Percentiles rank a stretch among this genome's conserved stretches.
phyloP scores from a whole-genome alignment of 2,329 filamentous ascomycete genomes.

The Aspergillus sp. region DNA sequence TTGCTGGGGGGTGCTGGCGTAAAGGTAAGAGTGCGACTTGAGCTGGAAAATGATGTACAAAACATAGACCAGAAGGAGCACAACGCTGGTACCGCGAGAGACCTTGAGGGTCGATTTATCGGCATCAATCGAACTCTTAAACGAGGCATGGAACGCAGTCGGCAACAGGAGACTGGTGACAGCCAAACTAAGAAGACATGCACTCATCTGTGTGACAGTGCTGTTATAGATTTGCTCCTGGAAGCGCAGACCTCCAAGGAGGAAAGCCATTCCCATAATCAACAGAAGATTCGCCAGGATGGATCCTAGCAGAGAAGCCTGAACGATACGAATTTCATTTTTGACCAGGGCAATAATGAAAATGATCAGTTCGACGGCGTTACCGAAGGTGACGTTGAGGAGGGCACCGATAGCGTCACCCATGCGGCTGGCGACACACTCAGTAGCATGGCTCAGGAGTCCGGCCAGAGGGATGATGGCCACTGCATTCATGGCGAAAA shows the following conservation, averaged over 20 bases:
- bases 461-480: conserved; percentile 75
- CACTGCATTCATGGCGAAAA: conserved; percentile 73
- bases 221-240: conserved; percentile 95
- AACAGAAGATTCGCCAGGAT: conserved; percentile 86
- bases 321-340: conserved; percentile 85
- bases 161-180: conserved; percentile 86
- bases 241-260: conserved; percentile 80
- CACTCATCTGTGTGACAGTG: conserved; percentile 94
- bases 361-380: conserved; percentile 77
- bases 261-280: conserved; percentile 89
- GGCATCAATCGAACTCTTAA: conserved; percentile 61
- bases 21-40: conserved; percentile 88
- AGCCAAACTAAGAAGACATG: conserved; percentile 83
- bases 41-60: conserved; percentile 87
- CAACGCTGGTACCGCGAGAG: conserved; percentile 84
- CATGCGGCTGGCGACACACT: conserved; percentile 70
- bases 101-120: conserved; percentile 75
- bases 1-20: conserved; percentile 87
- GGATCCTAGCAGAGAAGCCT: conserved; percentile 84
- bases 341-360: conserved; percentile 76
- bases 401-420: conserved; percentile 72
- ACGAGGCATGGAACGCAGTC: conserved; percentile 90
- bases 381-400: conserved; percentile 76
- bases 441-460: conserved; percentile 70
- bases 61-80: conserved; percentile 76